phyloP scores from a whole-genome alignment of 108 stramenopile species.

The Conticribra weissflogii region DNA sequence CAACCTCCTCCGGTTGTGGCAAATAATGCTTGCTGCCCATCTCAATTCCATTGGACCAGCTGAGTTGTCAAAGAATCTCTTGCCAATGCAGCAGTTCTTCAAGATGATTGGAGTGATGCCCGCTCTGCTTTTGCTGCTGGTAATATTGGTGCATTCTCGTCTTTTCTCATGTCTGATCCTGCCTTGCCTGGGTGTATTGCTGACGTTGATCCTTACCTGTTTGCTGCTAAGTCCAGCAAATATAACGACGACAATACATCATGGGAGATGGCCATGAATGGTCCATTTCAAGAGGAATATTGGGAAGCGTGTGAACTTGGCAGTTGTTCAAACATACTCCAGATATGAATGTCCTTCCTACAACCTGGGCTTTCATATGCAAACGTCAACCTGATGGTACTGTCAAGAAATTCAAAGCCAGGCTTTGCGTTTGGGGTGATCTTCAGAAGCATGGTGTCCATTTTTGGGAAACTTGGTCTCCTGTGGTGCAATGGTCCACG shows the following conservation, averaged over 20 bases:
- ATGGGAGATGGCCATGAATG: conserved; percentile 49
- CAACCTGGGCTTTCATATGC: conserved; percentile 44
- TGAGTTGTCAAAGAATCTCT: neutral
- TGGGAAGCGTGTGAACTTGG: conserved; percentile 48
- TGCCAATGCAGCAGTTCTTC: neutral
- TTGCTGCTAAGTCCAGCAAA: neutral
- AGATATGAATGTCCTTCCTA: conserved; percentile 5
- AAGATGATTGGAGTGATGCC: neutral
- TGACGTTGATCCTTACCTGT: neutral
- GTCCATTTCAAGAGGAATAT: conserved; percentile 31
- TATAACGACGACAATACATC: conserved; percentile 33
- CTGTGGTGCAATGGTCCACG: conserved; percentile 19
- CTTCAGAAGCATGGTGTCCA: conserved; percentile 35
- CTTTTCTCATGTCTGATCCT: neutral
- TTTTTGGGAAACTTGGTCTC: conserved; percentile 34
- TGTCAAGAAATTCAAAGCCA: conserved; percentile 43
- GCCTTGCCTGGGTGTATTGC: neutral
- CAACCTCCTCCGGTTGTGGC: neutral
- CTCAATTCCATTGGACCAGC: neutral
- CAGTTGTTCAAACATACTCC: conserved; percentile 1
- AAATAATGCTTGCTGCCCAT: neutral
- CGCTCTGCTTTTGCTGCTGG: neutral
- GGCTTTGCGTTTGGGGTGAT: conserved; percentile 45
- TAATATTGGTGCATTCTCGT: neutral
- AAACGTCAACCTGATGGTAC: conserved; percentile 30